Base-by-base conservation (phyloP, 2,329 filamentous ascomycete species). In the Pochonia chlamydosporia region DNA sequence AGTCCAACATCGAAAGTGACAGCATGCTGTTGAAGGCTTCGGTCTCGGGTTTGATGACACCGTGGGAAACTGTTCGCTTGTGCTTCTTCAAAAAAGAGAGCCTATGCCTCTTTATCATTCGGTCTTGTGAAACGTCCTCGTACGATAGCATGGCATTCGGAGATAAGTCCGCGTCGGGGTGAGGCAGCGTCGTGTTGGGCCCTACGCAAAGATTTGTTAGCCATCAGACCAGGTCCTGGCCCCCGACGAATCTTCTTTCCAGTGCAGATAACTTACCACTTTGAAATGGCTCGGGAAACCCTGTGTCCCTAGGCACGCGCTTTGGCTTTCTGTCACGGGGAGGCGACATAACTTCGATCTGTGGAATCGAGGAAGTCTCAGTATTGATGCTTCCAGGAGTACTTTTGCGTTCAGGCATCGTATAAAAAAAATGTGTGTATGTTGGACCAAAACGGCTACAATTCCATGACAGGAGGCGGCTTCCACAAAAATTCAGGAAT, bases 141-240 rank as follows among this genome's bases (percentile, higher is more conserved):
- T 75, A 71, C 33, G 72, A 73, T 49, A 85, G 78, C 56, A 67
- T 73, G 39, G 79, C 81, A 51, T 78, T 71, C 42, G 74, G 73
- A 13, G 73, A 75, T 6, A 78, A 69, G 54, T 82, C 73, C 49
- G 81, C 81, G 16, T 82, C 79, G 20, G 81, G 81, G 50, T 84
- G 80, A 18, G 76, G 78, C 14, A 79, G 67, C 3, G 79, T 81
- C 13, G 81, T 85, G 55, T 82, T 84, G 51, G 74, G 70, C 40
- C 62, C 74, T 75, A 50, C 3, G 21, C 4, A 26, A 8, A 5
- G 16, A 21, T 5, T 14, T 3, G 21, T 23, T 10, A 39, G 43
- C 14, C 5, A 13, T 5, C 4, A 13, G 16, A 16, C 5, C 23
- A 23, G 4, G 44, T 13, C 20, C n/a, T n/a, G n/a, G n/a, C n/a